Evolutionary conservation across 2,329 filamentous ascomycete species (phyloP).

Genomic region (Pezicula neosporulosa): DNA sequence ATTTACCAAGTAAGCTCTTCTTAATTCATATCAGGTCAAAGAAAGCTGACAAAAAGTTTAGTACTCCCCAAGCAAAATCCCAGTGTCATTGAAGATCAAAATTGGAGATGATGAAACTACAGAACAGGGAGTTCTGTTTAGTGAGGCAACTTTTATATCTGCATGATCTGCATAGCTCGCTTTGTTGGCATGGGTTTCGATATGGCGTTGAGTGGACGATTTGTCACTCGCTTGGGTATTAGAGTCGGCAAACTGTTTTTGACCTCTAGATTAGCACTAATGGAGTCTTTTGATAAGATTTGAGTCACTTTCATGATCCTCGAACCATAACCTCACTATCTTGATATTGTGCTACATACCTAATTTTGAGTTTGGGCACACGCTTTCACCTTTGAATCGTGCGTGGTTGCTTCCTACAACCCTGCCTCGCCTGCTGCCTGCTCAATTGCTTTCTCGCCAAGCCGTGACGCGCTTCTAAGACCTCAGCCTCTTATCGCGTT

Average conservation of each 20-base stretch:
- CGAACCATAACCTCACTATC: background rate
- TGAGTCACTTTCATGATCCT: conserved; percentile 5
- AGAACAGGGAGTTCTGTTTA: conserved; percentile 78
- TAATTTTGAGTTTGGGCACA: background rate
- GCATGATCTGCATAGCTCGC: conserved; percentile 28
- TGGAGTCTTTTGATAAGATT: conserved; percentile 8
- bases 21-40: background rate
- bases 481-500: no score
- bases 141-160: conserved; percentile 95
- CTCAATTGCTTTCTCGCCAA: no score
- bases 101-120: conserved; percentile 74
- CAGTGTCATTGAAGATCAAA: conserved; percentile 75
- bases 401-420: no score
- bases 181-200: conserved; percentile 11
- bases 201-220: conserved; percentile 23
- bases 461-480: no score
- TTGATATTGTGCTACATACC: background rate
- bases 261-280: conserved; percentile 1
- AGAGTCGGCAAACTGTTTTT: background rate
- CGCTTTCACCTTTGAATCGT: no score
- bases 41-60: conserved; percentile 35
- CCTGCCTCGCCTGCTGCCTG: no score
- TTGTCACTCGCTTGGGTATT: conserved; percentile 22
- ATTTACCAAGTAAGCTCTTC: conserved; percentile 78
- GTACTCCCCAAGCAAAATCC: conserved; percentile 65